These are phyloP conservation scores for Phialophora expanda DNA, from an alignment of 2,329 filamentous ascomycete species.

Conservation along the genomic window DNA sequence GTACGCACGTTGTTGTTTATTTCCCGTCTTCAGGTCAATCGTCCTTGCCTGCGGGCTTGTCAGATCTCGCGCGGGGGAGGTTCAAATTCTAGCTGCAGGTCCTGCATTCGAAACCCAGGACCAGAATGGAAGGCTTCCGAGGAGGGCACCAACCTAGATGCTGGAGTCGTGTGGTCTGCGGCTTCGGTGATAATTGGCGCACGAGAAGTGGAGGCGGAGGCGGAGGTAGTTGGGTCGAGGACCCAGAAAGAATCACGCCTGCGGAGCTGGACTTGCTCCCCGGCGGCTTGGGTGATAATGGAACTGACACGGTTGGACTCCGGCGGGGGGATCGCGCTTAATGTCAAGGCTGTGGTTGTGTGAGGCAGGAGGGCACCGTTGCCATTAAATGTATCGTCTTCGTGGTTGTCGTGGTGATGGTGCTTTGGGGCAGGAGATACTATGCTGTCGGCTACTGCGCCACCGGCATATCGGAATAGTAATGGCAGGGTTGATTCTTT, in stretches of 20 bases:
- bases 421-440: background rate
- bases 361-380: background rate
- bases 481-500: slow-evolving; percentile 27
- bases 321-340: slow-evolving; percentile 7
- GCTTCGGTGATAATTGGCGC: background rate
- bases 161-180: background rate
- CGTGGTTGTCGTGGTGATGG: background rate
- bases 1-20: background rate
- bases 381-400: background rate
- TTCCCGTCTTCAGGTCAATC: background rate
- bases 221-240: slow-evolving; percentile 7
- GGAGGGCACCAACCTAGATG: background rate
- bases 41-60: background rate
- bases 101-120: background rate
- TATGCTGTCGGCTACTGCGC: background rate
- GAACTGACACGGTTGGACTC: slow-evolving; percentile 19
- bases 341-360: slow-evolving; percentile 5
- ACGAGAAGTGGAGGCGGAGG: background rate
- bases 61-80: background rate
- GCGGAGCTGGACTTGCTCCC: slow-evolving; percentile 18
- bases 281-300: slow-evolving; percentile 18
- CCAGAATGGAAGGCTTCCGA: background rate
- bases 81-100: slow-evolving; percentile 1
- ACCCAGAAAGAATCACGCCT: slow-evolving; percentile 19
- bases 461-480: slow-evolving; percentile 16